Conservation (phyloP, 306 rosid genomes). For the Purshia tridentata region DNA sequence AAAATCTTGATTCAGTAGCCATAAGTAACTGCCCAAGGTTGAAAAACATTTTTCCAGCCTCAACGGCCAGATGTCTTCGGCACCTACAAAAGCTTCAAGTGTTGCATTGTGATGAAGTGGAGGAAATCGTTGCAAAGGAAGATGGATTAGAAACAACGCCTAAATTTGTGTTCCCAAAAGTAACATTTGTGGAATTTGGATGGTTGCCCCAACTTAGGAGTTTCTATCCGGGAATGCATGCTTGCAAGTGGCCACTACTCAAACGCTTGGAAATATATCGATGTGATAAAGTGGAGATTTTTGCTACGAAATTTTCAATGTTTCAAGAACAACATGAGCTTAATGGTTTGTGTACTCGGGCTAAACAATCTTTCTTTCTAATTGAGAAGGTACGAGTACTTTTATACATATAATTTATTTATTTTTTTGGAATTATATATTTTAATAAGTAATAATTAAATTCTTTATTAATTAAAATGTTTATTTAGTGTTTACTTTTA, state of each 20-base stretch:
- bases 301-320: background rate
- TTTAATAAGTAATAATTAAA: no score
- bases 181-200: conserved; percentile 9
- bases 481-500: background rate
- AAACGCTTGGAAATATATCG: rapidly evolving
- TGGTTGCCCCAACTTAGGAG: background rate
- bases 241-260: conserved; percentile 23
- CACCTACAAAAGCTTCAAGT: conserved; percentile 15
- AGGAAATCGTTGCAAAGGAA: conserved; percentile 22
- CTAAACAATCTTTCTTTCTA: background rate
- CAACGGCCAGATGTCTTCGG: conserved; percentile 20
- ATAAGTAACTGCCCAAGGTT: conserved; percentile 21
- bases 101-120: conserved; percentile 13
- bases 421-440: no score
- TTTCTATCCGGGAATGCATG: conserved; percentile 18
- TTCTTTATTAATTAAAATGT: background rate
- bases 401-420: background rate
- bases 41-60: conserved; percentile 19
- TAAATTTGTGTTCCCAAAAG: conserved; percentile 3
- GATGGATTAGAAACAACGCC: background rate
- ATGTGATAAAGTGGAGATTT: background rate
- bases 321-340: background rate
- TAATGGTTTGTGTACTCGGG: background rate
- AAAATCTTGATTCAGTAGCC: conserved; percentile 2
- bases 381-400: conserved; percentile 3